Evolutionary conservation across 1,284 basidiomycete species (phyloP).

Genomic region (Papiliotrema terrestris): DNA sequence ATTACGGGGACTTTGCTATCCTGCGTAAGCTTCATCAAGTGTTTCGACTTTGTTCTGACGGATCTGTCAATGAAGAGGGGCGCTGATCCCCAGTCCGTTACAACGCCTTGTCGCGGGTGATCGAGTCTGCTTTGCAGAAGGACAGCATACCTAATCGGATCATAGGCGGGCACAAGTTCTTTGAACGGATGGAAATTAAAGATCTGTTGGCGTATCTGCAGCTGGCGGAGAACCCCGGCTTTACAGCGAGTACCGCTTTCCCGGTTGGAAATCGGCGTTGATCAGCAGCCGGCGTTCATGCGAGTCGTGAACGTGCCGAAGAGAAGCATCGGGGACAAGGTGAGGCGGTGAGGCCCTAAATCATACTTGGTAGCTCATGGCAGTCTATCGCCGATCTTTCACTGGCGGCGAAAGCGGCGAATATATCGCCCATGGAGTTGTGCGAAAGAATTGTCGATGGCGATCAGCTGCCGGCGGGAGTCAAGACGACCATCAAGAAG

Average conservation of each 20-base stretch:
- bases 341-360: slow-evolving; percentile 36
- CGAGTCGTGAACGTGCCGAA: slow-evolving; percentile 73
- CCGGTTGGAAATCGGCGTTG: background rate
- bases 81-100: slow-evolving; percentile 61
- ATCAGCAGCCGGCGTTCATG: slow-evolving; percentile 62
- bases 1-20: slow-evolving; percentile 73
- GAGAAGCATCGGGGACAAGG: slow-evolving; percentile 80
- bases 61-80: background rate
- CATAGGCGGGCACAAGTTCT: slow-evolving; percentile 80
- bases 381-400: slow-evolving; percentile 64
- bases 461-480: slow-evolving; percentile 55
- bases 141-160: slow-evolving; percentile 73
- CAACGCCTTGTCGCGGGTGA: slow-evolving; percentile 72
- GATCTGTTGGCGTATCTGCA: slow-evolving; percentile 85
- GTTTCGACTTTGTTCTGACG: no score
- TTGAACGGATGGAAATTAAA: slow-evolving; percentile 80
- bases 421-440: slow-evolving; percentile 60
- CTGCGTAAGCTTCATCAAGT: slow-evolving; percentile 57
- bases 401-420: slow-evolving; percentile 55
- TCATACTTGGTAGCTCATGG: background rate
- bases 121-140: slow-evolving; percentile 74
- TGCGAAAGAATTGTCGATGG: slow-evolving; percentile 62
- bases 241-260: slow-evolving; percentile 46
- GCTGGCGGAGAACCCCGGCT: slow-evolving; percentile 75
- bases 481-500: slow-evolving; percentile 63